These are phyloP conservation scores for Triadica sebifera DNA, from an alignment of 345 rosid genomes.

Conservation along the genomic window DNA sequence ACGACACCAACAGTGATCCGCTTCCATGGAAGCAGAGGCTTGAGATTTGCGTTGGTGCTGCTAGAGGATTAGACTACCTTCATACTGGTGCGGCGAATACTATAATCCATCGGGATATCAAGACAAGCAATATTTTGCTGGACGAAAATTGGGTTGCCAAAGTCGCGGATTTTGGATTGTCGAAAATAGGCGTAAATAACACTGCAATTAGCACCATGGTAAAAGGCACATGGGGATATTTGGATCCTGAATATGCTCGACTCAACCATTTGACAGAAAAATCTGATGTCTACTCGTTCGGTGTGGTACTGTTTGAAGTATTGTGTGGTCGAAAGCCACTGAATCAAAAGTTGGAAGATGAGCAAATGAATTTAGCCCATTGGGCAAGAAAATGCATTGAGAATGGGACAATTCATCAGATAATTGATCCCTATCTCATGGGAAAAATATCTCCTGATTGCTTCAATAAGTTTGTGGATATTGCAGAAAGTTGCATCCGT, in stretches of 20 bases:
- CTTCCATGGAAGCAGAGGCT: constrained; percentile 11
- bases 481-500: constrained; percentile 8
- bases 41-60: constrained; percentile 5
- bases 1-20: background rate
- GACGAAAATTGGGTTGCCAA: constrained; percentile 18
- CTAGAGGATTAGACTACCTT: constrained; percentile 1
- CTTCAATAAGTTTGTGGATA: constrained; percentile 13
- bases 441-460: constrained; percentile 18
- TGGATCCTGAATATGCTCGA: constrained; percentile 22
- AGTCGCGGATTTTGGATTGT: constrained; percentile 16
- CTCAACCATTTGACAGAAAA: constrained; percentile 20
- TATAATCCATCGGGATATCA: constrained; percentile 14
- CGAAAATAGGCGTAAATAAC: background rate
- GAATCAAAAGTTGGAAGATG: background rate
- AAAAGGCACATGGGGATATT: constrained; percentile 6
- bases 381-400: constrained; percentile 10
- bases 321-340: constrained; percentile 4
- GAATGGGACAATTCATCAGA: background rate
- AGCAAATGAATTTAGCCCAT: background rate
- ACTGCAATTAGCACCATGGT: constrained; percentile 3
- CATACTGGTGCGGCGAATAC: constrained; percentile 11
- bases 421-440: constrained; percentile 14
- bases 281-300: constrained; percentile 18
- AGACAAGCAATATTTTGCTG: constrained; percentile 11
- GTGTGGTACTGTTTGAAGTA: constrained; percentile 13